Percentiles rank a stretch among this genome's conserved stretches.
Conservation (phyloP, 1,139 yeast genomes). For the Sugiyamaella paludigena region DNA sequence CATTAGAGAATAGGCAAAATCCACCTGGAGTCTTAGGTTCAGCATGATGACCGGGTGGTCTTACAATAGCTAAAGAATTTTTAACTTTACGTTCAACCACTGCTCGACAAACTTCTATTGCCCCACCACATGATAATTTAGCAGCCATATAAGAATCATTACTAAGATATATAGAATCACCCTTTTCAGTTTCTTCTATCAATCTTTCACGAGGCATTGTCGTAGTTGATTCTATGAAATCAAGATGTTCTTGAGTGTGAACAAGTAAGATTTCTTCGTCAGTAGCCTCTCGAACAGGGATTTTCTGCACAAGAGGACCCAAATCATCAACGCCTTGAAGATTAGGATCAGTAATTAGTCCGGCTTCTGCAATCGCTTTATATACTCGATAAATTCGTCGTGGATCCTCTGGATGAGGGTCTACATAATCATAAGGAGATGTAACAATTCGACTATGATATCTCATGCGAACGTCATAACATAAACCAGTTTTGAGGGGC, state of each 20-base stretch:
- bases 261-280: conserved; percentile 83
- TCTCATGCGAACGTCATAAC: conserved; percentile 96
- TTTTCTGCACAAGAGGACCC: conserved; percentile 84
- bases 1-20: conserved; percentile 92
- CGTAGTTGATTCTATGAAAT: conserved; percentile 71
- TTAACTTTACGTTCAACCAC: conserved; percentile 91
- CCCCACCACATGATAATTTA: conserved; percentile 91
- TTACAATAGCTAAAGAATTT: conserved; percentile 88
- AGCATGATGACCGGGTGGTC: conserved; percentile 99
- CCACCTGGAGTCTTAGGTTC: conserved; percentile 98
- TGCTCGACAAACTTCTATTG: conserved; percentile 93
- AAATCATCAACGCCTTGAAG: conserved; percentile 77
- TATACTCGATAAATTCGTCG: conserved; percentile 91
- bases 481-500: conserved; percentile 85
- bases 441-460: conserved; percentile 95
- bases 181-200: conserved; percentile 80
- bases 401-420: conserved; percentile 99
- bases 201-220: conserved; percentile 76
- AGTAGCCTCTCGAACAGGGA: conserved; percentile 87
- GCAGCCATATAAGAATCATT: conserved; percentile 89
- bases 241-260: conserved; percentile 78
- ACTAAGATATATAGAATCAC: conserved; percentile 93
- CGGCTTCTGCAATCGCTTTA: conserved; percentile 91
- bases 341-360: conserved; percentile 77
- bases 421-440: conserved; percentile 88